Percentiles rank a stretch among this genome's conserved stretches.
phyloP scores from a whole-genome alignment of 768 basidiomycete species.

The Auriculariales sp. region DNA sequence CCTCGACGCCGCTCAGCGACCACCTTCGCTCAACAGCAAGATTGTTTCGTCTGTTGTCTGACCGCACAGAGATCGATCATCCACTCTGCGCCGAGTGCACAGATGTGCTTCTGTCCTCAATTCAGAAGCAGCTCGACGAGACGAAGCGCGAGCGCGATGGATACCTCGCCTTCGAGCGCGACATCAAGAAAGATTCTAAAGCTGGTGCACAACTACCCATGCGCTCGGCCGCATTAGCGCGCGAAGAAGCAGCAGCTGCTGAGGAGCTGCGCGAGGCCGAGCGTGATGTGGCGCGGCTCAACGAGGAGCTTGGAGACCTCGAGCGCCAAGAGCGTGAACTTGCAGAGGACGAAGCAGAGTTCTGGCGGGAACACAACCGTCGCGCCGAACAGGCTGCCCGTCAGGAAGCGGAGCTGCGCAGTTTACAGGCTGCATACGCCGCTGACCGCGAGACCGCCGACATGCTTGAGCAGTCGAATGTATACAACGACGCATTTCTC shows the following conservation, averaged over 20 bases:
- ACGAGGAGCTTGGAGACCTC: conserved; percentile 51
- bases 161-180: conserved; percentile 85
- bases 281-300: conserved; percentile 59
- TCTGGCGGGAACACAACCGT: conserved; percentile 70
- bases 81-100: conserved; percentile 94
- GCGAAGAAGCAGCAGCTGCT: conserved; percentile 50
- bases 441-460: conserved; percentile 65
- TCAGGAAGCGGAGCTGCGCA: conserved; percentile 53
- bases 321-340: conserved; percentile 66
- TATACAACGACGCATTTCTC: conserved; percentile 91
- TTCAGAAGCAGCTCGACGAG: conserved; percentile 76
- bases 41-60: conserved; percentile 63
- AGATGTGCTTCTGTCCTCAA: conserved; percentile 55
- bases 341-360: conserved; percentile 79
- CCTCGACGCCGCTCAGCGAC: conserved; percentile 54
- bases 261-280: conserved; percentile 67
- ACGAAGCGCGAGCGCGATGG: conserved; percentile 84
- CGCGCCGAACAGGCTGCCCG: conserved; percentile 50
- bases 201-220: neutral
- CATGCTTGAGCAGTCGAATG: conserved; percentile 81
- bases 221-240: conserved; percentile 3
- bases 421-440: conserved; percentile 63
- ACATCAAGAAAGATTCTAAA: conserved; percentile 54
- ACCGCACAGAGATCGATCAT: conserved; percentile 72
- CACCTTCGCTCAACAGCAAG: conserved; percentile 62